phyloP scores from a whole-genome alignment of 179 eudicot genomes.

The Silene noctiflora region DNA sequence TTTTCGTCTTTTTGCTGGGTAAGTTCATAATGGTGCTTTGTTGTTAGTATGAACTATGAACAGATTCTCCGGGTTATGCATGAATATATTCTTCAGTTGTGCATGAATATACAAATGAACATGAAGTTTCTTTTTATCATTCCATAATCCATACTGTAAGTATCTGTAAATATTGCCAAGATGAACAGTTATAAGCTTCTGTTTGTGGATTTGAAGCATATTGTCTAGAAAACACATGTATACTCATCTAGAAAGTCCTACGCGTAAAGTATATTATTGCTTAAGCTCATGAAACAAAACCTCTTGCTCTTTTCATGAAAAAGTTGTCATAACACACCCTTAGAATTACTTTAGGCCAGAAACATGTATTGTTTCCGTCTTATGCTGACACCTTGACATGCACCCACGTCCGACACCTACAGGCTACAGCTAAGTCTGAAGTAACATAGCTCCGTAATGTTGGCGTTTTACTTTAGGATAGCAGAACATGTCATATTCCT shows the following conservation, averaged over 20 bases:
- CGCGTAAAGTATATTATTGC: too few species aligned
- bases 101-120: not conserved
- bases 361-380: not conserved
- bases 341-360: not conserved
- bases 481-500: not conserved
- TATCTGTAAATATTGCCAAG: not conserved
- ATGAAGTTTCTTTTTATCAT: not conserved
- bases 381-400: not conserved
- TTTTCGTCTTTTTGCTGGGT: slow-evolving; percentile 99
- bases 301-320: too few species aligned
- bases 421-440: not conserved
- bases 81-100: not conserved
- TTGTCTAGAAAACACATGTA: not conserved
- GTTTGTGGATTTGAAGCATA: not conserved
- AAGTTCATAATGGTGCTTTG: slow-evolving; percentile 29
- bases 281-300: too few species aligned
- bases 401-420: not conserved
- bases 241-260: too few species aligned
- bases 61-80: not conserved
- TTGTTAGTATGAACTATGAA: not conserved
- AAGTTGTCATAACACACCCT: too few species aligned
- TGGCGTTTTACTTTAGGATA: not conserved
- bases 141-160: not conserved
- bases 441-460: not conserved
- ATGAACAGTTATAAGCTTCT: not conserved